A percentile compares a stretch with the other conserved stretches of the same genome.
These are phyloP conservation scores for Pseudogymnoascus verrucosus DNA, from an alignment of 2,329 filamentous ascomycete species.

Conservation along the genomic window DNA sequence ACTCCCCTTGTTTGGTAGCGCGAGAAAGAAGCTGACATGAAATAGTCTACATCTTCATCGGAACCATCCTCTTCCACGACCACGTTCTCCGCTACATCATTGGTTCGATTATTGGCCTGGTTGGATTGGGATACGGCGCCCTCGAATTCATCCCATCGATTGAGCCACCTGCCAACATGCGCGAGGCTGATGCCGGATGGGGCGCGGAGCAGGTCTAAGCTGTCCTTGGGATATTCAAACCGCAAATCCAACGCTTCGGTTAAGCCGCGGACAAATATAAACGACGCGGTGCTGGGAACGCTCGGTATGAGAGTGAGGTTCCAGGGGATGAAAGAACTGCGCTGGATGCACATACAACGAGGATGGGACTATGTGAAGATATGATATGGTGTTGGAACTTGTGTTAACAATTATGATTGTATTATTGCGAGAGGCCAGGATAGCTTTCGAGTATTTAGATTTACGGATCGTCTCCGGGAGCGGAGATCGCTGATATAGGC, in stretches of 20 bases:
- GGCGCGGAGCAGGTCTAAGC: constrained; percentile 27
- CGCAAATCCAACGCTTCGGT: not conserved
- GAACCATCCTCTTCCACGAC: constrained; percentile 70
- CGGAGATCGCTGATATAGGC: constrained; percentile 9
- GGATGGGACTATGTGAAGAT: not conserved
- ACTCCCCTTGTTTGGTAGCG: not conserved
- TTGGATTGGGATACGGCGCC: constrained; percentile 69
- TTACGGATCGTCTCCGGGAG: not conserved
- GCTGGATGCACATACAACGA: not conserved
- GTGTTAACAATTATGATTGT: constrained; percentile 4
- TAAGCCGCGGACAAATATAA: not conserved
- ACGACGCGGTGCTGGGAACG: constrained; percentile 1
- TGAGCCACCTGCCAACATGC: constrained; percentile 53
- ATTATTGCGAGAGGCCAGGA: not conserved
- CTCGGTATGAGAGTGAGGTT: not conserved
- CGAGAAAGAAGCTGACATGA: constrained; percentile 16
- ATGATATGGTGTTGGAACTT: not conserved
- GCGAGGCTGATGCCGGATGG: constrained; percentile 28
- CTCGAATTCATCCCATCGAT: constrained; percentile 75
- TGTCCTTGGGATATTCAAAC: not conserved
- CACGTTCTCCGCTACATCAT: constrained; percentile 62
- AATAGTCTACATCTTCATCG: constrained; percentile 91
- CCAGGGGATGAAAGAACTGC: not conserved
- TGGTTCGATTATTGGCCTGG: constrained; percentile 67
- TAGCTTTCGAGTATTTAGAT: constrained; percentile 6